Evolutionary conservation across 805 yeast species (phyloP).

Genomic region (Candida nemodendra): DNA sequence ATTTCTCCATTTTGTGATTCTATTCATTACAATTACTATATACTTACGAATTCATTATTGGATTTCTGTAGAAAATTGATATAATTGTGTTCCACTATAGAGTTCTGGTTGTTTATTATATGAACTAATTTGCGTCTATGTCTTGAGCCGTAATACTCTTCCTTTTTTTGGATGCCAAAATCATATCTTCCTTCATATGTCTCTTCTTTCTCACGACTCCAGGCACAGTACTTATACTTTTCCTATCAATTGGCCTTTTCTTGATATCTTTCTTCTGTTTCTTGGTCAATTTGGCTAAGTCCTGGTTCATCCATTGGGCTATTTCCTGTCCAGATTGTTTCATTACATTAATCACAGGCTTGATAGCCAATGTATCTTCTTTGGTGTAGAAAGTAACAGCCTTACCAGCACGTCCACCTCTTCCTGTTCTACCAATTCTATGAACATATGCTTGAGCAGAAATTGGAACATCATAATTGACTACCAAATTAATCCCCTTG

Average conservation of each 20-base stretch:
- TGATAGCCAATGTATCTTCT: conserved; percentile 73
- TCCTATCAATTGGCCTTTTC: conserved; percentile 58
- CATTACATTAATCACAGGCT: conserved; percentile 91
- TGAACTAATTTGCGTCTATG: background rate
- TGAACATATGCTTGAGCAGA: conserved; percentile 94
- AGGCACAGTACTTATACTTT: conserved; percentile 83
- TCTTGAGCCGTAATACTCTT: conserved; percentile 29
- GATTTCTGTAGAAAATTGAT: too few relatives aligned
- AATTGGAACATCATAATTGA: conserved; percentile 95
- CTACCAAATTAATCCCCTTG: conserved; percentile 90
- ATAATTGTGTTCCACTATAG: too few relatives aligned
- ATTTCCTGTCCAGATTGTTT: conserved; percentile 65
- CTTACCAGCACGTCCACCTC: conserved; percentile 84
- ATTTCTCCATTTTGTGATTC: background rate
- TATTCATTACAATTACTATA: background rate
- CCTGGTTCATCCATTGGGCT: conserved; percentile 74
- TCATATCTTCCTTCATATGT: conserved; percentile 65
- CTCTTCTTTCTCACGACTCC: conserved; percentile 62
- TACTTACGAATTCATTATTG: background rate
- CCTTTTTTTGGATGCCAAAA: conserved; percentile 68
- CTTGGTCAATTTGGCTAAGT: conserved; percentile 61
- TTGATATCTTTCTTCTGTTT: conserved; percentile 62
- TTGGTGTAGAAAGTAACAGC: conserved; percentile 94
- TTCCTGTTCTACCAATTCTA: conserved; percentile 97
- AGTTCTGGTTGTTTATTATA: too few relatives aligned